Evolutionary conservation across 2,329 filamentous ascomycete genomes (phyloP).

Genomic region (Sarocladiaceae sp.): DNA sequence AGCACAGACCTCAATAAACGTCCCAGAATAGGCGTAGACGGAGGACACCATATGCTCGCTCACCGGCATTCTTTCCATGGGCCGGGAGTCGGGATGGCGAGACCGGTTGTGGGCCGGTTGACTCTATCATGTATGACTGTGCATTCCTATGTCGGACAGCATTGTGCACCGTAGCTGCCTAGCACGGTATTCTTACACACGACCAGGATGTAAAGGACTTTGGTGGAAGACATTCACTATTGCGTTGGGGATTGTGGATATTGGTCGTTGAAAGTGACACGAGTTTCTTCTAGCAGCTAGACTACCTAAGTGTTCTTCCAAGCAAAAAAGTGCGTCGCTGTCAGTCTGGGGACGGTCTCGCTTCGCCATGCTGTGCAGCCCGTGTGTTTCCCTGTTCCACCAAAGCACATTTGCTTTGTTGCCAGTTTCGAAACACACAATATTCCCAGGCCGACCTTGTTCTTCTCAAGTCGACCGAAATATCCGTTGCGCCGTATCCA

Average conservation of each 20-base stretch:
- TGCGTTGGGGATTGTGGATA: neutral
- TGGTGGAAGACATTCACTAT: neutral
- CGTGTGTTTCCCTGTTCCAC: neutral
- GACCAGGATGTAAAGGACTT: neutral
- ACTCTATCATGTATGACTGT: conserved; percentile 5
- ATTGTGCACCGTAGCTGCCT: conserved; percentile 1
- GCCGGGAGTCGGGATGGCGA: conserved; percentile 5
- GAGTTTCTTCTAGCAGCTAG: conserved; percentile 3
- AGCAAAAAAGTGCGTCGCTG: neutral
- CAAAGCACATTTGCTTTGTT: neutral
- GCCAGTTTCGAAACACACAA: neutral
- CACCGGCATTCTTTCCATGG: neutral
- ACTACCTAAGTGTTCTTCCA: conserved; percentile 2
- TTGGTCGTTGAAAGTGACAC: neutral
- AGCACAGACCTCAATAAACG: neutral
- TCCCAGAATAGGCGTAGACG: neutral
- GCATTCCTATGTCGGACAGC: conserved; percentile 4
- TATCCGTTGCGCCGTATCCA: neutral
- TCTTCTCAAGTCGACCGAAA: neutral
- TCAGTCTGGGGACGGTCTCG: neutral
- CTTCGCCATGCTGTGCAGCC: conserved; percentile 7
- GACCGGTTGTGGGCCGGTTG: neutral
- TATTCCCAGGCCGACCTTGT: neutral
- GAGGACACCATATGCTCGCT: neutral
- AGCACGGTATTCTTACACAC: neutral